A percentile compares a stretch with the other conserved stretches of the same genome.
These are phyloP conservation scores for Rhizopus microsporus DNA, from an alignment of 371 early-diverging fungal genomes.

Conservation along the genomic window DNA sequence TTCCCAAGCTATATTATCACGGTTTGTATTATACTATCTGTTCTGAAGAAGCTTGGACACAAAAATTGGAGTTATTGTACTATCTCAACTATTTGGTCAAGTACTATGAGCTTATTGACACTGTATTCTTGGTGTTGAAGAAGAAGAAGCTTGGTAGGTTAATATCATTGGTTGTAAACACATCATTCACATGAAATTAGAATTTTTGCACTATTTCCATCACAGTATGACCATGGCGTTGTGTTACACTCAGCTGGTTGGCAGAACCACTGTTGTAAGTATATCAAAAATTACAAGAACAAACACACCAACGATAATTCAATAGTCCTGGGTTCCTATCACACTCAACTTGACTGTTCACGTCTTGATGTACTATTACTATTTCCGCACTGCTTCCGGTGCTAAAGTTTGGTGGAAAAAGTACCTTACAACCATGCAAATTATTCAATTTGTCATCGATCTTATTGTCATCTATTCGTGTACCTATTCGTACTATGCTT, in stretches of 20 bases:
- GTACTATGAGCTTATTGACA: slow-evolving; percentile 72
- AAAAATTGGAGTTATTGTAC: slow-evolving; percentile 59
- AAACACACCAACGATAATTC: neutral
- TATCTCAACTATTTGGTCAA: slow-evolving; percentile 74
- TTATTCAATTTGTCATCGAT: slow-evolving; percentile 84
- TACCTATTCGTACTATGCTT: slow-evolving; percentile 71
- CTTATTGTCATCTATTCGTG: slow-evolving; percentile 70
- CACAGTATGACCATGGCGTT: slow-evolving; percentile 83
- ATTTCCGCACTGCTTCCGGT: slow-evolving; percentile 78
- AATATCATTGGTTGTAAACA: neutral
- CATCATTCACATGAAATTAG: slow-evolving; percentile 15
- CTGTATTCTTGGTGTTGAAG: slow-evolving; percentile 66
- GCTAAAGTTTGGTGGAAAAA: slow-evolving; percentile 89
- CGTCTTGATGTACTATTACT: slow-evolving; percentile 89
- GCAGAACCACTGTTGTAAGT: slow-evolving; percentile 73
- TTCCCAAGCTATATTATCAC: slow-evolving; percentile 58
- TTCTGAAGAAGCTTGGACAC: slow-evolving; percentile 53
- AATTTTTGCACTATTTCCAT: slow-evolving; percentile 84
- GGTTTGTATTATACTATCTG: slow-evolving; percentile 71
- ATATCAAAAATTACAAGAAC: neutral
- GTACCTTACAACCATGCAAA: slow-evolving; percentile 85
- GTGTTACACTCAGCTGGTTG: slow-evolving; percentile 74
- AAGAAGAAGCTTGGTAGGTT: slow-evolving; percentile 57
- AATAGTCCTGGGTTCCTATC: slow-evolving; percentile 72
- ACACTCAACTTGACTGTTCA: slow-evolving; percentile 82